Base-by-base conservation (phyloP, 768 basidiomycete genomes). In the Auricularia sp. region DNA sequence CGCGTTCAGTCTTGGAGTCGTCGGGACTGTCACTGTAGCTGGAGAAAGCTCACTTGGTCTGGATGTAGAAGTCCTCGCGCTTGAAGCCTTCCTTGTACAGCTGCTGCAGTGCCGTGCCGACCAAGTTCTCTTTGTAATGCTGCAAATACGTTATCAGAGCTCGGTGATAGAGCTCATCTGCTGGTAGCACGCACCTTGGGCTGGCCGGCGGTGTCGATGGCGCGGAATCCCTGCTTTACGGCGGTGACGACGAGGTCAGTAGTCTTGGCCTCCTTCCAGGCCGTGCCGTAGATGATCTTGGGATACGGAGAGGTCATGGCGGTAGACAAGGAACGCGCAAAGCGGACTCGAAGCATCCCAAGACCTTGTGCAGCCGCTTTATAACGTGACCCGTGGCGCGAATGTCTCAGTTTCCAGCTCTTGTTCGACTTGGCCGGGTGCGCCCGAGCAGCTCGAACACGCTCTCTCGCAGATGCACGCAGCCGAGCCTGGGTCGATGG, bases 181-280 rank as follows among this genome's bases (percentile, higher is more conserved):
- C 24, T n/a, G 3, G 5, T 1, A 45, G 2, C 13, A 2, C 16
- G 58, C 68, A 73, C 72, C 61, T 77, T 76, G 3, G 72, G 73
- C 65, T 72, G 74, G 78, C 67, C 73, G 81, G 90, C 90, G n/a
- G 90, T 92, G 70, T 94, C 92, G 35, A 94, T 85, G 3, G 88
- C 90, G 58, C 86, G 77, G 72, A 93, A 94, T 4, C 92, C 92
- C 67, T 83, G 81, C 45, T 87, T 74, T 64, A 93, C 83, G 10
- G 92, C 92, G 64, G 78, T 80, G 62, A 87, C 75, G 21, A 93
- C 90, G 2, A 92, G 81, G 3, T 78, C 75, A 0, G 84, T 76
- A 0, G 92, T 94, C 29, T 79, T 74, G 64, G 88, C 87, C 70
- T 86, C 86, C 77, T 94, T 94, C 91, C 78, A 79, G 7, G 78